A percentile compares a stretch with the other conserved stretches of the same genome.
Conservation (phyloP, 352 stramenopile genomes). For the Globisporangium spinosum region DNA sequence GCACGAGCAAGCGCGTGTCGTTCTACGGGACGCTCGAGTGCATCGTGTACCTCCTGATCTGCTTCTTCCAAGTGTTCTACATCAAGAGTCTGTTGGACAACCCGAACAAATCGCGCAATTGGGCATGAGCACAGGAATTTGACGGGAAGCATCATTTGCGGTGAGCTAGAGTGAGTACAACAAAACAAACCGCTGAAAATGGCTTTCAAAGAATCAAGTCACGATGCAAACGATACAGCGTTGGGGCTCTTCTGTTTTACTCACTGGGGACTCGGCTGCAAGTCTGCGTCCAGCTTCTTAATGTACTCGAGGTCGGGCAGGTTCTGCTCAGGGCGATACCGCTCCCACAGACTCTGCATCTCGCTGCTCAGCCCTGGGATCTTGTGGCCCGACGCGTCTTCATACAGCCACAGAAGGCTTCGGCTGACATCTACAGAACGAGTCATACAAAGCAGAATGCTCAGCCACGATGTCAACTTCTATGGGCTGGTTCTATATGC, state of each 20-base stretch:
- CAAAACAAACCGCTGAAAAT: neutral
- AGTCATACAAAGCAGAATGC: constrained; percentile 1
- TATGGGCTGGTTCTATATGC: neutral
- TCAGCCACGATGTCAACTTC: neutral
- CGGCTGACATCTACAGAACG: constrained; percentile 37
- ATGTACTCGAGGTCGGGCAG: constrained; percentile 58
- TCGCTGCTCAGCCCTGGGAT: constrained; percentile 33
- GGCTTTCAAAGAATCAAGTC: neutral
- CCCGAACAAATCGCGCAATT: constrained; percentile 44
- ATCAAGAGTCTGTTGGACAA: constrained; percentile 70
- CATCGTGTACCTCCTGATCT: constrained; percentile 63
- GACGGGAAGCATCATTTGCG: neutral
- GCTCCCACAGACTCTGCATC: constrained; percentile 50
- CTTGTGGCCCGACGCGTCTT: constrained; percentile 37
- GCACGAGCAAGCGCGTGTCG: constrained; percentile 70
- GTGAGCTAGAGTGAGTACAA: neutral
- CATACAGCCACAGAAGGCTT: constrained; percentile 63
- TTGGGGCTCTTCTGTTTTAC: neutral
- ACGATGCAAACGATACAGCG: neutral
- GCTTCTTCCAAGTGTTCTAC: constrained; percentile 72
- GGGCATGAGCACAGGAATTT: constrained; percentile 24
- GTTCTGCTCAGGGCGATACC: constrained; percentile 52
- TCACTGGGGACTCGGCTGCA: constrained; percentile 27
- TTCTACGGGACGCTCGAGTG: constrained; percentile 76
- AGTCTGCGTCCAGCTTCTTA: constrained; percentile 46